Percentiles rank a stretch among this genome's conserved stretches.
Conservation (phyloP, 139 green algal genomes). For the Chlorella sp. region DNA sequence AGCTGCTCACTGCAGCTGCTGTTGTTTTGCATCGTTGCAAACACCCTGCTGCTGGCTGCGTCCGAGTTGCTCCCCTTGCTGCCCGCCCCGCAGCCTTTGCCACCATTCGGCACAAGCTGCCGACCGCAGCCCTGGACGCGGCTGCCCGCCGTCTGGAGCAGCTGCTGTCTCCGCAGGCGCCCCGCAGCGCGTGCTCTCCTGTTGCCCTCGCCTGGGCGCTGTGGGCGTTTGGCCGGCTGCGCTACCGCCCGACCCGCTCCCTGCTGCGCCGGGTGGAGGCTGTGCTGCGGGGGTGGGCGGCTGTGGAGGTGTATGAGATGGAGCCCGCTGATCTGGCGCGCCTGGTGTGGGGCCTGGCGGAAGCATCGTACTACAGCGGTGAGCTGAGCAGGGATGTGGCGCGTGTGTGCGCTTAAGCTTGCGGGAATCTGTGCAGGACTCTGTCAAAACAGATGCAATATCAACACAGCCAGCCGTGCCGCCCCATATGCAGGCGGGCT, state of each 20-base stretch:
- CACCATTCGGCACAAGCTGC: conserved; percentile 20
- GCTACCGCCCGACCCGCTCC: not conserved
- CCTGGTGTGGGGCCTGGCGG: conserved; percentile 11
- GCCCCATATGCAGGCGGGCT: conserved; percentile 8
- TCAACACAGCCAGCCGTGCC: not conserved
- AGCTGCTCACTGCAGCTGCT: too few relatives aligned
- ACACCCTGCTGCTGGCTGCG: not conserved
- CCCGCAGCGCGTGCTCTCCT: not conserved
- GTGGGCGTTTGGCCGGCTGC: conserved; percentile 9
- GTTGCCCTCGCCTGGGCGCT: conserved; percentile 26
- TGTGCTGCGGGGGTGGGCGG: not conserved
- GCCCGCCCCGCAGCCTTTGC: conserved; percentile 6
- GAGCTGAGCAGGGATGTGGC: not conserved
- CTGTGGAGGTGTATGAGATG: conserved; percentile 1
- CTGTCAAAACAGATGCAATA: too few relatives aligned
- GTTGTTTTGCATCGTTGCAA: too few relatives aligned
- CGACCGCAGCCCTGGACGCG: not conserved
- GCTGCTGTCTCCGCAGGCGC: not conserved
- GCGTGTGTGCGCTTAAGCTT: too few relatives aligned
- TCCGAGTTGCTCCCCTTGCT: not conserved
- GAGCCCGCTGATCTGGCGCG: not conserved
- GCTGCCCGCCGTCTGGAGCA: not conserved
- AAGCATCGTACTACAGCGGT: conserved; percentile 3
- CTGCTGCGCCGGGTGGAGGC: conserved; percentile 21
- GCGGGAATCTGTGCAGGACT: too few relatives aligned